Conservation (phyloP, 768 basidiomycete genomes). For the Fistulinella prunicolor region DNA sequence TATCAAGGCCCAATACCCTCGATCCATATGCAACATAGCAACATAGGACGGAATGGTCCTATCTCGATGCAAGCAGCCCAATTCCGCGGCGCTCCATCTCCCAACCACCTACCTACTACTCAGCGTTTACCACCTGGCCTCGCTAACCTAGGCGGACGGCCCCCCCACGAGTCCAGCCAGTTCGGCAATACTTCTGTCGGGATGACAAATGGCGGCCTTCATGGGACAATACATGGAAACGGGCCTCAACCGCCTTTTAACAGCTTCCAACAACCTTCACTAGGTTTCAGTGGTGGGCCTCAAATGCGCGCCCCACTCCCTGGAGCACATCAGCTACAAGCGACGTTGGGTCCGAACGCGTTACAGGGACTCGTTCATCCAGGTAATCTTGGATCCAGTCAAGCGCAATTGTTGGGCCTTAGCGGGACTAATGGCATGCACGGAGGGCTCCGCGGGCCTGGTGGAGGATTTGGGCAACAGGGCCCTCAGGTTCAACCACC, state of each 20-base stretch:
- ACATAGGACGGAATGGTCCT: constrained; percentile 47
- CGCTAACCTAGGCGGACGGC: constrained; percentile 78
- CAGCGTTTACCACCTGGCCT: constrained; percentile 77
- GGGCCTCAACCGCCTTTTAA: constrained; percentile 51
- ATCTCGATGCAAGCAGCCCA: constrained; percentile 58
- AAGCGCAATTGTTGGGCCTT: constrained; percentile 45
- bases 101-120: constrained; percentile 46
- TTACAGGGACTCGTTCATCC: constrained; percentile 54
- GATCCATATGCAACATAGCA: constrained; percentile 52
- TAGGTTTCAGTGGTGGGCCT: constrained; percentile 42
- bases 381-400: constrained; percentile 49
- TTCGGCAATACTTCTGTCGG: constrained; percentile 45
- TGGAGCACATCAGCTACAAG: constrained; percentile 46
- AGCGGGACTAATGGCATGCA: constrained; percentile 44
- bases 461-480: constrained; percentile 39
- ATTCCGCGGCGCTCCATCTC: constrained; percentile 70
- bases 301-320: constrained; percentile 53
- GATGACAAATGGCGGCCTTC: constrained; percentile 45
- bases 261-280: constrained; percentile 45
- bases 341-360: constrained; percentile 43
- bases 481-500: constrained; percentile 32
- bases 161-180: constrained; percentile 74
- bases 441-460: constrained; percentile 45
- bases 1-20: constrained; percentile 49
- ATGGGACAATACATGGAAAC: constrained; percentile 45